Base-by-base conservation (phyloP, 106 monocot genomes). In the Allium fistulosum region DNA sequence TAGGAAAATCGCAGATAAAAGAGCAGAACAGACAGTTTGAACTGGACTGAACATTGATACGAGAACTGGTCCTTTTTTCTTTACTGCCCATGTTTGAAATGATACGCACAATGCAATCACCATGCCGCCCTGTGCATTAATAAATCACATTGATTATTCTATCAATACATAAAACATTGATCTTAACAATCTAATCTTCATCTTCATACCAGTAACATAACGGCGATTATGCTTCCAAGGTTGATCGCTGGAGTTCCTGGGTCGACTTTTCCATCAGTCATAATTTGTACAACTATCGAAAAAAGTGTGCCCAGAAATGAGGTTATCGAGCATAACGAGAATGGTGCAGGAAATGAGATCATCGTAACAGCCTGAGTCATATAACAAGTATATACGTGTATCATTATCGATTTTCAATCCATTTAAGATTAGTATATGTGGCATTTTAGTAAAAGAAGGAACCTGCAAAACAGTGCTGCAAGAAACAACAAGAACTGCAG, bases 11-110 rank as follows among this genome's bases (percentile, higher is more conserved):
- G 87, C 77, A 0, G 93, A 81, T 49, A 94, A 76, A 59, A 94
- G 46, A 1, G 74, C 52, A 4, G 86, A 70, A 57, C 68, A 78
- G 22, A 94, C 81, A 4, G 93, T 87, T 53, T 77, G 72, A 4
- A 83, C 78, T 4, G 93, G 93, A 72, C 64, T 82, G 49, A 89
- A 86, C 88, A 89, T 87, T 14, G 91, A 87, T 47, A 85, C 84
- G 28, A 87, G 66, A 3, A 92, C 87, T 4, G 91, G 91, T 10
- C 91, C 91, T 55, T 84, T 84, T 76, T 69, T 87, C 75, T 82
- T 63, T 37, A 91, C 76, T 58, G 83, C 84, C 91, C 91, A 91
- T 49, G 82, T 80, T 63, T 87, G 87, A 53, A 91, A 87, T 70
- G 71, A 71, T 48, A 87, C 45, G 58, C 87, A 84, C 7, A 76